Base-by-base conservation (phyloP, 768 basidiomycete genomes). In the button mushroom (Agaricus bisporus) region DNA sequence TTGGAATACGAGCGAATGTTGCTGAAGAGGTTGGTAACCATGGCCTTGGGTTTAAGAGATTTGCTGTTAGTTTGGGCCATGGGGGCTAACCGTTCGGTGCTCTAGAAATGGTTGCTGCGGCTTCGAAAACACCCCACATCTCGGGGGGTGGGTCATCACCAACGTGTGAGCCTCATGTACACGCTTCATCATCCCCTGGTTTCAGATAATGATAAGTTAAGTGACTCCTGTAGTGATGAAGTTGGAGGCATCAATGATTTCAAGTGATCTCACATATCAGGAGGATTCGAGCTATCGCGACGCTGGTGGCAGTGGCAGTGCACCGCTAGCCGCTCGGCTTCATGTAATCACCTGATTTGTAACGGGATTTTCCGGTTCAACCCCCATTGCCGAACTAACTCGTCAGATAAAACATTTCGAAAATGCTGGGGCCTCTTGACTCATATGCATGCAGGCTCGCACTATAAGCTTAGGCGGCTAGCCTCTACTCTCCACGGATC, bases 21-120 rank as follows among this genome's bases (percentile, higher is more conserved):
- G 43, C 47, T 39, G 35, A 58, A 47, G 50, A 58, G 28, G 47
- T 49, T 58, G 41, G 58, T 56, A 20, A 58, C 58, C 12, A 58
- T 45, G 17, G 28, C 28, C 28, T 39, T 53, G 12, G 54, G 41
- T 41, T 56, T 58, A 17, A 42, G 42, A 29, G 55, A 54, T 48
- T 53, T 57, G 42, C 48, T 57, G 36, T 43, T 42, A 4, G 39
- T 22, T 42, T 48, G 47, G n/a, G 41, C 28, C 53, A 54, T 54
- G 10, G 11, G 52, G 37, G n/a, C 38, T 32, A 43, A 41, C 36
- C 38, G 37, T 41, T 54, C 45, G 47, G 41, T 54, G 32, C 35
- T 52, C 53, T 46, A 14, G 37, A 37, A 48, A 43, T 48, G 46
- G 46, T 41, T 48, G 41, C 37, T 37, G 41, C 53, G 53, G 46